Conservation (phyloP, 495 filamentous ascomycete species). For the Paragyromitra xinjiangensis region DNA sequence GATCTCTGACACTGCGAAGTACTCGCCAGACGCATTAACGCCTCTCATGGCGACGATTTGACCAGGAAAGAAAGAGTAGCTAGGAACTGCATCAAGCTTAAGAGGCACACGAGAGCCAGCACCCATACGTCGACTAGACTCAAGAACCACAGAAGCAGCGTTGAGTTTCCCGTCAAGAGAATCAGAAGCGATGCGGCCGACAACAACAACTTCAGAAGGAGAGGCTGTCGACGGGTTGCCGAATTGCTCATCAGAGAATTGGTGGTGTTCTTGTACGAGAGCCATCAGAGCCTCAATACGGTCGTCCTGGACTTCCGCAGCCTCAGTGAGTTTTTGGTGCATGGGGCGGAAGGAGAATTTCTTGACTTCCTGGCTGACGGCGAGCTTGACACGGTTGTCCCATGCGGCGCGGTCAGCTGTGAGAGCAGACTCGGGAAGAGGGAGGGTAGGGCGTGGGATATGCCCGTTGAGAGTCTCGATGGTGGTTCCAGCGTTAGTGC, state of each 20-base stretch:
- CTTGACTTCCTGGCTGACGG: constrained; percentile 81
- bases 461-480: constrained; percentile 84
- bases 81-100: constrained; percentile 72
- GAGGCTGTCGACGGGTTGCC: constrained; percentile 85
- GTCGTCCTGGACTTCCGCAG: constrained; percentile 91
- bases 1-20: constrained; percentile 81
- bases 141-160: constrained; percentile 80
- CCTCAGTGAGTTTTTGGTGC: constrained; percentile 90
- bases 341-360: constrained; percentile 91
- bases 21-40: constrained; percentile 83
- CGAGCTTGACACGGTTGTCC: constrained; percentile 76
- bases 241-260: constrained; percentile 81
- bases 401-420: constrained; percentile 16
- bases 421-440: constrained; percentile 68
- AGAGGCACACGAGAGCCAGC: constrained; percentile 82
- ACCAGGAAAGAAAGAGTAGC: constrained; percentile 90
- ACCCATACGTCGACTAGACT: constrained; percentile 85
- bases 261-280: constrained; percentile 75
- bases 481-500: constrained; percentile 78
- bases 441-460: constrained; percentile 72
- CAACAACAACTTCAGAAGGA: constrained; percentile 84
- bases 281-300: constrained; percentile 86
- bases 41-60: constrained; percentile 89
- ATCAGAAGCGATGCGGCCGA: constrained; percentile 91
- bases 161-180: constrained; percentile 83